Conservation (phyloP, 129 eudicot species). For the Tanacetum coccineum region DNA sequence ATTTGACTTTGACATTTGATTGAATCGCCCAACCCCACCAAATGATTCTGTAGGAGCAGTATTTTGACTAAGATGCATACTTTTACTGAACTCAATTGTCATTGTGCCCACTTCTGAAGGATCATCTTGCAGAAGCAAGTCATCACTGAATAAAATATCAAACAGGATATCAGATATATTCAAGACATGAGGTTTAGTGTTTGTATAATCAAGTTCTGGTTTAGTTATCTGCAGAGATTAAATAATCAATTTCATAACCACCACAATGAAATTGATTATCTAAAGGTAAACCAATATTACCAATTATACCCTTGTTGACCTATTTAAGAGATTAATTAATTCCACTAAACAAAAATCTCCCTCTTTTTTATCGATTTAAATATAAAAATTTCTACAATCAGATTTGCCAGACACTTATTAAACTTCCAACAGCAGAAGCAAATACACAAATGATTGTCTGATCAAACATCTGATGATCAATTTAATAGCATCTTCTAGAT, state of each 20-base stretch:
- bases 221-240: background rate
- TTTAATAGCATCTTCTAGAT: background rate
- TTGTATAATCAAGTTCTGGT: no score
- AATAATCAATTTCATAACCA: no score
- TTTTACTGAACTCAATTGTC: slow-evolving; percentile 55
- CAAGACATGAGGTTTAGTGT: background rate
- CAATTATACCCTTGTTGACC: slow-evolving; percentile 18
- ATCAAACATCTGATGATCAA: no score
- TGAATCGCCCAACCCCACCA: slow-evolving; percentile 43
- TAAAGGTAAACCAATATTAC: no score
- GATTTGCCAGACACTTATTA: background rate
- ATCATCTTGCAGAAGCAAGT: slow-evolving; percentile 86
- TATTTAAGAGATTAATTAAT: no score
- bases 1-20: slow-evolving; percentile 37
- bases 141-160: slow-evolving; percentile 58
- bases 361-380: no score
- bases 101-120: slow-evolving; percentile 49
- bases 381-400: no score
- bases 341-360: no score
- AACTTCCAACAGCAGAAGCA: no score
- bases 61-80: slow-evolving; percentile 56
- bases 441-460: no score
- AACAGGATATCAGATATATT: background rate
- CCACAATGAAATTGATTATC: no score
- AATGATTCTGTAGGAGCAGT: slow-evolving; percentile 40